Evolutionary conservation across 441 rosid species (phyloP).

Genomic region (Erodium trifolium): DNA sequence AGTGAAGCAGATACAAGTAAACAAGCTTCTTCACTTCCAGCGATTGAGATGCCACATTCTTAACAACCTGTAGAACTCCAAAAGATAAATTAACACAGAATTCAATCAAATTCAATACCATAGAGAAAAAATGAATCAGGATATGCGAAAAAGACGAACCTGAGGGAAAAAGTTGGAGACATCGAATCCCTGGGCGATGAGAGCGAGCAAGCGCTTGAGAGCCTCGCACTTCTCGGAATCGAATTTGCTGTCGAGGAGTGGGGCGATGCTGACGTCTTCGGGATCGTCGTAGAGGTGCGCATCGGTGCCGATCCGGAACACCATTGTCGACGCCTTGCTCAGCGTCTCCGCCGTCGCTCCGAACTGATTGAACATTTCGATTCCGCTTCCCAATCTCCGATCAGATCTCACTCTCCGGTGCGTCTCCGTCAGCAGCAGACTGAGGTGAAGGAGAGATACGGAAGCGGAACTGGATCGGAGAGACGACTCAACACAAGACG

Average conservation of each 20-base stretch:
- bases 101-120: neutral
- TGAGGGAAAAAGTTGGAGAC: constrained; percentile 97
- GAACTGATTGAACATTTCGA: constrained; percentile 58
- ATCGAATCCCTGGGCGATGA: constrained; percentile 85
- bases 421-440: neutral
- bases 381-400: neutral
- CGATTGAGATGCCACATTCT: constrained; percentile 85
- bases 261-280: constrained; percentile 75
- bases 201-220: constrained; percentile 89
- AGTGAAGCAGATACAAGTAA: constrained; percentile 84
- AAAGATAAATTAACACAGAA: neutral
- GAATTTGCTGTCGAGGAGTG: constrained; percentile 79
- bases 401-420: neutral
- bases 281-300: constrained; percentile 97
- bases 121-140: neutral
- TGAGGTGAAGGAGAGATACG: neutral
- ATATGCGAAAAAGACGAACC: constrained; percentile 28
- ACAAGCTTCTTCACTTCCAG: constrained; percentile 91
- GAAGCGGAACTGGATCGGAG: neutral
- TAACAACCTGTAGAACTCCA: constrained; percentile 57
- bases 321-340: constrained; percentile 77
- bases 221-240: constrained; percentile 95
- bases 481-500: neutral
- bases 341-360: constrained; percentile 73
- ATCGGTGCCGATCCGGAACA: constrained; percentile 80